Percentiles rank a stretch among this genome's conserved stretches.
These are phyloP conservation scores for Beta lomatogona DNA, from an alignment of 179 eudicot genomes.

Conservation along the genomic window DNA sequence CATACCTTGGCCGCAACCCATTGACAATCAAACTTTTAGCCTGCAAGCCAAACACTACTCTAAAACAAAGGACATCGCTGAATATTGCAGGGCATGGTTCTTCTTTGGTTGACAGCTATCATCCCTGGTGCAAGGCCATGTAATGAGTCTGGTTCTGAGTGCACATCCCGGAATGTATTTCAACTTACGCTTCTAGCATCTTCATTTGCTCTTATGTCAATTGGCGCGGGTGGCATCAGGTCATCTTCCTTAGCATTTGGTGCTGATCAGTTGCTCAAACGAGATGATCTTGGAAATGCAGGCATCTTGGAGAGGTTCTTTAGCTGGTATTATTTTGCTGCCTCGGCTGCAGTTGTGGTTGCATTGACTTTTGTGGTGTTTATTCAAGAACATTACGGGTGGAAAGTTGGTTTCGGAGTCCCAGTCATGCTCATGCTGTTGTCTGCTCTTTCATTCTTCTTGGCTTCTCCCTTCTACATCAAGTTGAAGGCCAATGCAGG, in stretches of 20 bases:
- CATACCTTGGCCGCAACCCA: neutral
- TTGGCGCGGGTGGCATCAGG: conserved; percentile 54
- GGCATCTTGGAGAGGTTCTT: conserved; percentile 43
- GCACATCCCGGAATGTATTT: conserved; percentile 25
- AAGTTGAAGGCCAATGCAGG: conserved; percentile 42
- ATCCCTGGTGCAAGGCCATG: conserved; percentile 48
- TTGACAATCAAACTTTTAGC: neutral
- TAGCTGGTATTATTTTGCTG: conserved; percentile 51
- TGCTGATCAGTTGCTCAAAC: conserved; percentile 44
- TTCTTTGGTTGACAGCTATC: conserved; percentile 46
- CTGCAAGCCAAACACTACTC: neutral
- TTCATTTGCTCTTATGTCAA: conserved; percentile 46
- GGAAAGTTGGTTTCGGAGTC: conserved; percentile 67
- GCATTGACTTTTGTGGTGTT: conserved; percentile 52
- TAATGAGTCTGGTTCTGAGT: conserved; percentile 1
- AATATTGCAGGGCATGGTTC: conserved; percentile 47
- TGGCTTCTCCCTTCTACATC: conserved; percentile 53
- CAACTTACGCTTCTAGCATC: conserved; percentile 36
- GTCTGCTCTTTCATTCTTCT: conserved; percentile 44
- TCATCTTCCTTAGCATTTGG: conserved; percentile 56
- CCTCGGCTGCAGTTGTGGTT: conserved; percentile 34
- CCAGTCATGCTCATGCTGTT: conserved; percentile 50
- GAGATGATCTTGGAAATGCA: neutral
- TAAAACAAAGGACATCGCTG: neutral
- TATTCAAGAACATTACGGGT: conserved; percentile 63